A percentile compares a stretch with the other conserved stretches of the same genome.
Conservation (phyloP, 768 basidiomycete species). For the Aureoboletus auriporus region DNA sequence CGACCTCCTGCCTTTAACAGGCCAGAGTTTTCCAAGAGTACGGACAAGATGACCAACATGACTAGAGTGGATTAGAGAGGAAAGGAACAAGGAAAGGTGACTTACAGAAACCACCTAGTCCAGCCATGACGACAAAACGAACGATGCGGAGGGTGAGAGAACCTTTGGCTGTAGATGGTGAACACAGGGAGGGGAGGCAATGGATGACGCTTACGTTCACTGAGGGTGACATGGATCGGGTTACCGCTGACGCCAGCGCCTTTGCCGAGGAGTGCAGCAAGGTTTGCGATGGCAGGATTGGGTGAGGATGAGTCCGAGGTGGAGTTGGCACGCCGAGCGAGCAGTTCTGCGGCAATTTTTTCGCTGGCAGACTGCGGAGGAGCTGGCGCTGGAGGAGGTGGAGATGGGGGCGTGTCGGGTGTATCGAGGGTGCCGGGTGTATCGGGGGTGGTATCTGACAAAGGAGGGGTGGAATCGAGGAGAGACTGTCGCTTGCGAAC, state of each 20-base stretch:
- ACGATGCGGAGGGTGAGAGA: slow-evolving; percentile 61
- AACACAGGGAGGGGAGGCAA: not conserved
- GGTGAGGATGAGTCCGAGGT: slow-evolving; percentile 9
- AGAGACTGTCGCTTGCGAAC: slow-evolving; percentile 68
- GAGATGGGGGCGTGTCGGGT: slow-evolving; percentile 9
- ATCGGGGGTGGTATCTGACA: slow-evolving; percentile 10
- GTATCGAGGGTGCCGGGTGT: slow-evolving; percentile 8
- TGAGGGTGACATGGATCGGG: slow-evolving; percentile 79
- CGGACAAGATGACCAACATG: slow-evolving; percentile 80
- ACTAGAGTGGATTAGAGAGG: slow-evolving; percentile 38
- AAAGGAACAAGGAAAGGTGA: slow-evolving; percentile 9
- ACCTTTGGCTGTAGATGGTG: slow-evolving; percentile 52
- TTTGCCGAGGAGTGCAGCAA: slow-evolving; percentile 38
- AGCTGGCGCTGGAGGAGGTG: slow-evolving; percentile 3
- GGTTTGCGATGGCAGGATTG: slow-evolving; percentile 39
- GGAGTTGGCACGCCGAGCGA: slow-evolving; percentile 26
- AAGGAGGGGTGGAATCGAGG: slow-evolving; percentile 31
- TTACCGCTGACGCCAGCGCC: slow-evolving; percentile 43
- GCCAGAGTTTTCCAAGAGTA: slow-evolving; percentile 91
- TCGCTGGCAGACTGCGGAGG: slow-evolving; percentile 35
- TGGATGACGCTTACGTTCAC: slow-evolving; percentile 58
- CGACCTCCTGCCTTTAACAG: slow-evolving; percentile 85
- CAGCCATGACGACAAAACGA: slow-evolving; percentile 54
- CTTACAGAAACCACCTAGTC: slow-evolving; percentile 65
- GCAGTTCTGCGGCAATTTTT: slow-evolving; percentile 39